phyloP scores from a whole-genome alignment of 306 rosid genomes.

The Cucumis hystrix region DNA sequence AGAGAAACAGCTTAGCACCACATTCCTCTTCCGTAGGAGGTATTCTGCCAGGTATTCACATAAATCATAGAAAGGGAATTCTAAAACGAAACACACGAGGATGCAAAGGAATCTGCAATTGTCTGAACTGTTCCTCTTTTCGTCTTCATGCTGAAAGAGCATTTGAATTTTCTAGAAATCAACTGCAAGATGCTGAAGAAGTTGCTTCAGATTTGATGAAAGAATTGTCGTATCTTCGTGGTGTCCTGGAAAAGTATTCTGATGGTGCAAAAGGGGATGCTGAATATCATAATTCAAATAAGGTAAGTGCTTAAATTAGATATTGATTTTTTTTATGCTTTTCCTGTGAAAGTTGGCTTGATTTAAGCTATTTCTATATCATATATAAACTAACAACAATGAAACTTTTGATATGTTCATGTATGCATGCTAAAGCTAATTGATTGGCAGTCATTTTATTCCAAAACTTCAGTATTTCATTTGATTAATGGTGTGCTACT shows the following conservation, averaged over 20 bases:
- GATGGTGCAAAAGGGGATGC: conserved; percentile 14
- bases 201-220: conserved; percentile 50
- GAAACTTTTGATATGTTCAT: background rate
- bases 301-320: conserved; percentile 25
- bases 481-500: background rate
- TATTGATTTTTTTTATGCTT: background rate
- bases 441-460: background rate
- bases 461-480: background rate
- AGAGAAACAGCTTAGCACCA: conserved; percentile 12
- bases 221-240: conserved; percentile 44
- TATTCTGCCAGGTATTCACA: conserved; percentile 8
- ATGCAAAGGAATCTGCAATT: conserved; percentile 77
- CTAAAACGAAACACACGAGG: conserved; percentile 74
- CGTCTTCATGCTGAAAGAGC: conserved; percentile 79
- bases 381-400: background rate
- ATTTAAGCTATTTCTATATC: background rate
- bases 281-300: conserved; percentile 12
- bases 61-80: conserved; percentile 27
- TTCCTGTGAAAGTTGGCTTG: background rate
- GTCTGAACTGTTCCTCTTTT: conserved; percentile 76
- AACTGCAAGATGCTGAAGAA: conserved; percentile 63
- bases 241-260: conserved; percentile 26
- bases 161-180: conserved; percentile 80
- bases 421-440: background rate
- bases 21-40: conserved; percentile 9